Percentiles rank a stretch among this genome's conserved stretches.
Evolutionary conservation across 2,329 filamentous ascomycete species (phyloP).

Genomic region (Claviceps sp.): DNA sequence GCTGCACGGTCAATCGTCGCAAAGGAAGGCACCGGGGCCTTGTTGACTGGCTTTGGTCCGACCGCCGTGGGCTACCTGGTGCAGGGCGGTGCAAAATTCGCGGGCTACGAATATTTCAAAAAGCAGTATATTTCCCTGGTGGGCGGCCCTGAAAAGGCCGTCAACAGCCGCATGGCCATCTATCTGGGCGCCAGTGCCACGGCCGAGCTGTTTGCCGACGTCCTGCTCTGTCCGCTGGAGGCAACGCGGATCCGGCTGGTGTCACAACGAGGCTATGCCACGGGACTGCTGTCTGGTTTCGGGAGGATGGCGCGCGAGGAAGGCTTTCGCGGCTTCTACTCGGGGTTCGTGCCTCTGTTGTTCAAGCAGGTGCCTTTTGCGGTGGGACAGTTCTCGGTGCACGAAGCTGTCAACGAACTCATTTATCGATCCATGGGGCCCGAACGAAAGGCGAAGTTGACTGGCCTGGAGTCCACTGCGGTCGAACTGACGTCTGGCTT

Average conservation of each 20-base stretch:
- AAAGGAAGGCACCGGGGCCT: conserved; percentile 65
- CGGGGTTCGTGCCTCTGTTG: conserved; percentile 74
- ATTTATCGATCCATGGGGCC: conserved; percentile 58
- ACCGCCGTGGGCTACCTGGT: conserved; percentile 81
- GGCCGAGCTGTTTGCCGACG: conserved; percentile 61
- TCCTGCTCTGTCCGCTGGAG: conserved; percentile 81
- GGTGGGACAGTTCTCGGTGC: conserved; percentile 87
- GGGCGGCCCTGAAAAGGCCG: conserved; percentile 35
- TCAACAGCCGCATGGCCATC: conserved; percentile 37
- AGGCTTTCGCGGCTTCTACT: conserved; percentile 75
- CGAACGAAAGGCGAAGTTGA: conserved; percentile 52
- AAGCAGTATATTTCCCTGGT: conserved; percentile 64
- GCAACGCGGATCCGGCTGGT: conserved; percentile 69
- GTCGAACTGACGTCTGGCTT: conserved; percentile 81
- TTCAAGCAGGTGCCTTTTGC: conserved; percentile 91
- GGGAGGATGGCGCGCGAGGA: conserved; percentile 62
- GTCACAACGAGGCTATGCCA: conserved; percentile 66
- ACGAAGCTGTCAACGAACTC: conserved; percentile 72
- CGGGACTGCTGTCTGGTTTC: conserved; percentile 59
- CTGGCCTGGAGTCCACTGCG: conserved; percentile 59
- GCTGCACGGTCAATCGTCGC: conserved; percentile 66
- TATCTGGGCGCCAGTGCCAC: conserved; percentile 61
- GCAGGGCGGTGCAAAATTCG: conserved; percentile 83
- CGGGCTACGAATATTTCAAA: conserved; percentile 91
- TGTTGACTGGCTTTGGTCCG: conserved; percentile 73